Evolutionary conservation across 495 filamentous ascomycete species (phyloP).

Genomic region (Penicillium goetzii): DNA sequence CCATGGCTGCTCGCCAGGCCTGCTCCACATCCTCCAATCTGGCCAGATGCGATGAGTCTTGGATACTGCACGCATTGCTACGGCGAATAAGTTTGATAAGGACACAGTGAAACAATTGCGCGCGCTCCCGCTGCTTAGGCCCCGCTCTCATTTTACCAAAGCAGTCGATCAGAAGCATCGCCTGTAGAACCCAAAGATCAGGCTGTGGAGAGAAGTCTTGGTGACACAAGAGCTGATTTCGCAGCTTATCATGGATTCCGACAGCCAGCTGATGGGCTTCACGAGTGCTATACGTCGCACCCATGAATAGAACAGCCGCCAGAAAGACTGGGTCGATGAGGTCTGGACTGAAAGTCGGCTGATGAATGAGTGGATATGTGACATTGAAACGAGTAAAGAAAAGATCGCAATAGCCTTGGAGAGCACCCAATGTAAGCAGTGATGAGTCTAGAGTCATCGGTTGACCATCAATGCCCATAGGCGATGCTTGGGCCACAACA

Average conservation of each 20-base stretch:
- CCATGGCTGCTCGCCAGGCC: slow-evolving; percentile 53
- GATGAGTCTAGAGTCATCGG: slow-evolving; percentile 48
- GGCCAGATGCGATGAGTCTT: slow-evolving; percentile 33
- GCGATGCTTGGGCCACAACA: slow-evolving; percentile 47
- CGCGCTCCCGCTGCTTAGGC: slow-evolving; percentile 57
- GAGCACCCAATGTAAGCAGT: slow-evolving; percentile 46
- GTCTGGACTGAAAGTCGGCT: slow-evolving; percentile 54
- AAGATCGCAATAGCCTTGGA: slow-evolving; percentile 57
- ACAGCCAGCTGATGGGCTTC: slow-evolving; percentile 59
- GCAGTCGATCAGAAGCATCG: slow-evolving; percentile 61
- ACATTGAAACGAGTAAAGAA: slow-evolving; percentile 60
- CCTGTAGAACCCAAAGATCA: slow-evolving; percentile 57
- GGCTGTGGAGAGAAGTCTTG: slow-evolving; percentile 51
- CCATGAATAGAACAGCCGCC: slow-evolving; percentile 54
- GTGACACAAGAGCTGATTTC: slow-evolving; percentile 47
- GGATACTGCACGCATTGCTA: slow-evolving; percentile 54
- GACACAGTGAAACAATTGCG: slow-evolving; percentile 60
- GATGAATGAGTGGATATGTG: slow-evolving; percentile 57
- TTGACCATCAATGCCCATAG: slow-evolving; percentile 44
- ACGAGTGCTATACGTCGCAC: slow-evolving; percentile 58
- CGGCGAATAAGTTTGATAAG: slow-evolving; percentile 61
- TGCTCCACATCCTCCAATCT: slow-evolving; percentile 36
- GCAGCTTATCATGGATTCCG: slow-evolving; percentile 53
- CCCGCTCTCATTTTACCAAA: slow-evolving; percentile 62
- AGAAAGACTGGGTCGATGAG: slow-evolving; percentile 51